Evolutionary conservation across 257 asterid genomes (phyloP).

Genomic region (Nemophila menziesii): DNA sequence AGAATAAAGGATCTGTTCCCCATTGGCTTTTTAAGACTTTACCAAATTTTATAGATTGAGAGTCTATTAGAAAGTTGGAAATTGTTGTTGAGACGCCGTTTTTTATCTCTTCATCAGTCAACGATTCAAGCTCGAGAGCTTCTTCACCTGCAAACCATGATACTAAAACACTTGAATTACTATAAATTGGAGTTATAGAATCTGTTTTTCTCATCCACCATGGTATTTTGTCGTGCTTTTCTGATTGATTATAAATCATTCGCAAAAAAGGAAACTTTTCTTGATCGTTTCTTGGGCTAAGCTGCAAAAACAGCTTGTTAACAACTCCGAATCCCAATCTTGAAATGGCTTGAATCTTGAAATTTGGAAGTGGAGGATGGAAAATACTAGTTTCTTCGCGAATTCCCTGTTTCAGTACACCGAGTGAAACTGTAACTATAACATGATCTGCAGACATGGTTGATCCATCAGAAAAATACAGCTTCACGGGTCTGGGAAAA

Average conservation of each 20-base stretch:
- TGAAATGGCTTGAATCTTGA: constrained; percentile 50
- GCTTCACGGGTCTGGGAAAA: constrained; percentile 36
- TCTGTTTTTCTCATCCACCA: constrained; percentile 71
- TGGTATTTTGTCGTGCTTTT: constrained; percentile 39
- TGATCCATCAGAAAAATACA: constrained; percentile 61
- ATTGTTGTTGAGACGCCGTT: constrained; percentile 50
- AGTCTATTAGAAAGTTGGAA: constrained; percentile 31
- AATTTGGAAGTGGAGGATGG: constrained; percentile 55
- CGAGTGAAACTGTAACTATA: constrained; percentile 67
- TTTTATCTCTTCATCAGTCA: constrained; percentile 43
- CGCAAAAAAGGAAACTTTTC: constrained; percentile 46
- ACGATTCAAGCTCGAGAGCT: constrained; percentile 58
- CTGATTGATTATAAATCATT: constrained; percentile 50
- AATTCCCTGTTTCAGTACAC: constrained; percentile 57
- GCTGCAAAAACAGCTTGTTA: constrained; percentile 59
- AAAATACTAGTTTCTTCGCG: constrained; percentile 29
- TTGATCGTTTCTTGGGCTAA: constrained; percentile 11
- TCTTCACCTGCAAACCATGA: constrained; percentile 85
- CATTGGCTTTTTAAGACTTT: constrained; percentile 57
- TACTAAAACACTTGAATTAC: constrained; percentile 33
- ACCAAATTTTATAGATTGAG: constrained; percentile 16
- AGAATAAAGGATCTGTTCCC: constrained; percentile 80
- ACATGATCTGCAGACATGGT: constrained; percentile 56
- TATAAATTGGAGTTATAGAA: constrained; percentile 40
- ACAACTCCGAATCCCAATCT: constrained; percentile 78